Conservation (phyloP, 768 basidiomycete genomes). For the Gautieria morchelliformis region DNA sequence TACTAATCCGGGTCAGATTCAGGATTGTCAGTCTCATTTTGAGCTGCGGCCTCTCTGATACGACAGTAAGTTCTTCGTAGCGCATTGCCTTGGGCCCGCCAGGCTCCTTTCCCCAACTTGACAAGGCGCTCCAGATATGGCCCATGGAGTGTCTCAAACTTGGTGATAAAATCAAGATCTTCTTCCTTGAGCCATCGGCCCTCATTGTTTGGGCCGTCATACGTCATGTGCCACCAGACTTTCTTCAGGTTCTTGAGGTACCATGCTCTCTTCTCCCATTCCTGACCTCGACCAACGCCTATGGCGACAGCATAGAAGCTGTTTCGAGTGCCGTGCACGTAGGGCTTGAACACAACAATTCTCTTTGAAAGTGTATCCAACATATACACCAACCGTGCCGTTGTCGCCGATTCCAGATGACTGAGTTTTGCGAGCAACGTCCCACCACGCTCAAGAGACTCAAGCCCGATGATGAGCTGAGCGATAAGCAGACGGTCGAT, state of each 20-base stretch:
- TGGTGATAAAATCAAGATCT: constrained; percentile 24
- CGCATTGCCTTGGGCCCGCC: constrained; percentile 18
- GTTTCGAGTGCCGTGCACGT: constrained; percentile 20
- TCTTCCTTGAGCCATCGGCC: constrained; percentile 12
- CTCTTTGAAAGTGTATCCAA: constrained; percentile 19
- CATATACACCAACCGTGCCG: constrained; percentile 22
- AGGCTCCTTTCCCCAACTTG: constrained; percentile 18
- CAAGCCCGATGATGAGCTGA: constrained; percentile 23
- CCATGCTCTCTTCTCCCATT: constrained; percentile 1
- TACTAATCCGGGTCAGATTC: no score
- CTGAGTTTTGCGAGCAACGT: constrained; percentile 25
- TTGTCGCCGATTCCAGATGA: constrained; percentile 19
- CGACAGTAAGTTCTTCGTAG: constrained; percentile 3
- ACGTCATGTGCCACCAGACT: constrained; percentile 22
- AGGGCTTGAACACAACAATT: constrained; percentile 21
- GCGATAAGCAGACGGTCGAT: constrained; percentile 21
- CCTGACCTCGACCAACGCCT: constrained; percentile 16
- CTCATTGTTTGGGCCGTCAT: constrained; percentile 12
- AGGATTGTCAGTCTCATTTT: not conserved
- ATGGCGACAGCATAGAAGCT: constrained; percentile 25
- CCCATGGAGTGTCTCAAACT: constrained; percentile 12
- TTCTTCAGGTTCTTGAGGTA: constrained; percentile 13
- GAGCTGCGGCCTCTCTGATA: not conserved
- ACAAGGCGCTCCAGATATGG: constrained; percentile 16
- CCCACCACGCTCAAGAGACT: constrained; percentile 15